Base-by-base conservation (phyloP, 129 eudicot genomes). In the Chrysanthemum seticuspe region DNA sequence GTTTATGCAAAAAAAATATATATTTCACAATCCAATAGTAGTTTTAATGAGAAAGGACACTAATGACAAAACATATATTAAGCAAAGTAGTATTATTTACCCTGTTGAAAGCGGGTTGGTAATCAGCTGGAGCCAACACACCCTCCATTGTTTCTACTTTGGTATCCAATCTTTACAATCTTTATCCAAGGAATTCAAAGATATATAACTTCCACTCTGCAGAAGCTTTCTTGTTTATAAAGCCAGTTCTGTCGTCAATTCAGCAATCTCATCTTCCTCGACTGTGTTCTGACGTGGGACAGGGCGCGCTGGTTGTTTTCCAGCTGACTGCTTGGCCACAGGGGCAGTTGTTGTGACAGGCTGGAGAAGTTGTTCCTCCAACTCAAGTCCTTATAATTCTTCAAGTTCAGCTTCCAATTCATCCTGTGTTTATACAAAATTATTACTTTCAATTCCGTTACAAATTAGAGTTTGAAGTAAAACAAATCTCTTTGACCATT, bases 181-280 rank as follows among this genome's bases (percentile, higher is more conserved):
- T 62, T 15, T 15, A 57, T 56, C 25, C 15, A 45, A n/a, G 4
- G 3, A 6, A 13, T 19, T 44, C 58, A 27, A 1, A 71, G 2
- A 71, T 1, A 61, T 61, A 3, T 21, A 21, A 36, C 29, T 61
- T 9, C 66, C 45, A 53, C 14, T 10, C 13, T 15, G 7, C 18
- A 12, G 14, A 27, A 40, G 21, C 47, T 18, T 40, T 53, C 79
- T 61, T 68, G 65, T 47, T 71, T 82, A 78, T 63, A 78, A 16
- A 15, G 89, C 86, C 86, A 85, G 50, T 62, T 85, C 86, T 12
- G 82, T 82, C 81, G 75, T 86, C 69, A 81, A 79, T 62, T 82
- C 84, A 66, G 80, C 84, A 47, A 85, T 76, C 79, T 81, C 89
- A 68, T 85, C 89, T 75, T 85, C 89, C 40, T 85, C 84, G 7